Evolutionary conservation across 352 stramenopile genomes (phyloP).

Genomic region (Discostella stelligera): DNA sequence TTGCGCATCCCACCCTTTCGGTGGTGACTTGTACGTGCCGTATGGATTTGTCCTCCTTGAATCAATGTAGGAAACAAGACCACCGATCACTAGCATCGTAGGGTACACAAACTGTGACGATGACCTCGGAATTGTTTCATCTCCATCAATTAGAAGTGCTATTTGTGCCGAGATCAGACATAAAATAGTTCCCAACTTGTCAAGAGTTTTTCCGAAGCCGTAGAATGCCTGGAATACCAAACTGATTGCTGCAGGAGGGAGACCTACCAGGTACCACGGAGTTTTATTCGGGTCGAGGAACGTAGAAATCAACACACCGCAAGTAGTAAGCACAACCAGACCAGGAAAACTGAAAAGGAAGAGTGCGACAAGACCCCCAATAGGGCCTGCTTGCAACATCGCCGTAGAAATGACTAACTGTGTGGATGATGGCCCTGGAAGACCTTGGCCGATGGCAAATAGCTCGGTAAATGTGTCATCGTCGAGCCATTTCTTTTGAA

Average conservation of each 20-base stretch:
- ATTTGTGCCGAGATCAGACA: slow-evolving; percentile 81
- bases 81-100: slow-evolving; percentile 84
- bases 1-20: slow-evolving; percentile 62
- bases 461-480: slow-evolving; percentile 90
- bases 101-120: slow-evolving; percentile 86
- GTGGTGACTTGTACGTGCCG: slow-evolving; percentile 58
- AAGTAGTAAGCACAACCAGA: slow-evolving; percentile 83
- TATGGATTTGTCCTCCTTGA: slow-evolving; percentile 50
- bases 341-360: slow-evolving; percentile 86
- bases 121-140: slow-evolving; percentile 62
- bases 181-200: slow-evolving; percentile 69
- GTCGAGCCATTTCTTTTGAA: slow-evolving; percentile 87
- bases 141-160: slow-evolving; percentile 81
- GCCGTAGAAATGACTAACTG: slow-evolving; percentile 89
- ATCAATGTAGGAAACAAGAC: slow-evolving; percentile 79
- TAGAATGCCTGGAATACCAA: slow-evolving; percentile 89
- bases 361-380: slow-evolving; percentile 87
- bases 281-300: slow-evolving; percentile 83
- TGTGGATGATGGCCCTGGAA: slow-evolving; percentile 89
- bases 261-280: slow-evolving; percentile 83
- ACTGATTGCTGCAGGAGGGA: slow-evolving; percentile 87
- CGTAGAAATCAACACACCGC: slow-evolving; percentile 83
- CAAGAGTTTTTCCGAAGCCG: slow-evolving; percentile 68
- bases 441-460: slow-evolving; percentile 88
- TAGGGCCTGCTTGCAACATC: slow-evolving; percentile 83